A percentile compares a stretch with the other conserved stretches of the same genome.
phyloP scores from a whole-genome alignment of 805 yeast genomes.

The Nakazawaea wyomingensis region DNA sequence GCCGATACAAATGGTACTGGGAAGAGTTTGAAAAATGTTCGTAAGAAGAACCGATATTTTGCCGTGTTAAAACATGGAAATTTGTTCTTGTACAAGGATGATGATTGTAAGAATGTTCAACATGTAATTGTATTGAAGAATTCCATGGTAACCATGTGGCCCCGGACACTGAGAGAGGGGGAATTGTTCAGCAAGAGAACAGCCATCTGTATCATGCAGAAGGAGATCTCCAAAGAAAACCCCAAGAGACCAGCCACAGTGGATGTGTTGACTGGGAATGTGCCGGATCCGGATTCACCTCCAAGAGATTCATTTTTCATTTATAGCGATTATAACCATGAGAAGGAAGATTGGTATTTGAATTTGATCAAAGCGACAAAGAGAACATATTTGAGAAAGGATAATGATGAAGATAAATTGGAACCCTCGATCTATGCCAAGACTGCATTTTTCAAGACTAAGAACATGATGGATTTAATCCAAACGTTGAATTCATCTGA shows the following conservation, averaged over 20 bases:
- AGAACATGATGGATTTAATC: constrained; percentile 67
- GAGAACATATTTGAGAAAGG: constrained; percentile 22
- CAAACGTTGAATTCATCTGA: constrained; percentile 77
- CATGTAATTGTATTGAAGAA: constrained; percentile 76
- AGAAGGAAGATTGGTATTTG: constrained; percentile 93
- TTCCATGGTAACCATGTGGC: constrained; percentile 79
- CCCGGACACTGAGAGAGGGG: constrained; percentile 66
- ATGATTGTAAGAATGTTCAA: constrained; percentile 55
- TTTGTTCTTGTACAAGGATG: constrained; percentile 76
- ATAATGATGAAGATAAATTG: constrained; percentile 26
- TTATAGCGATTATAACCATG: constrained; percentile 71
- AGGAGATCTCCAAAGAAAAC: constrained; percentile 27
- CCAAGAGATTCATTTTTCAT: constrained; percentile 47
- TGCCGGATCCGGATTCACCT: constrained; percentile 17
- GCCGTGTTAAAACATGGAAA: constrained; percentile 84
- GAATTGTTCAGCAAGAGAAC: constrained; percentile 75
- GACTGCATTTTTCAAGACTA: constrained; percentile 66
- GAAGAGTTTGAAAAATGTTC: constrained; percentile 30
- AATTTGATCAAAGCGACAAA: constrained; percentile 76
- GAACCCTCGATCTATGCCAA: constrained; percentile 66
- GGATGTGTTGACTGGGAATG: constrained; percentile 18
- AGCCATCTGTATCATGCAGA: constrained; percentile 68
- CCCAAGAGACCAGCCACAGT: constrained; percentile 14
- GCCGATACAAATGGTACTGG: constrained; percentile 31
- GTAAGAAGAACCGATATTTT: constrained; percentile 56